Percentiles rank a stretch among this genome's conserved stretches.
phyloP scores from a whole-genome alignment of 2,329 filamentous ascomycete species.

The Rutstroemia sp. region DNA sequence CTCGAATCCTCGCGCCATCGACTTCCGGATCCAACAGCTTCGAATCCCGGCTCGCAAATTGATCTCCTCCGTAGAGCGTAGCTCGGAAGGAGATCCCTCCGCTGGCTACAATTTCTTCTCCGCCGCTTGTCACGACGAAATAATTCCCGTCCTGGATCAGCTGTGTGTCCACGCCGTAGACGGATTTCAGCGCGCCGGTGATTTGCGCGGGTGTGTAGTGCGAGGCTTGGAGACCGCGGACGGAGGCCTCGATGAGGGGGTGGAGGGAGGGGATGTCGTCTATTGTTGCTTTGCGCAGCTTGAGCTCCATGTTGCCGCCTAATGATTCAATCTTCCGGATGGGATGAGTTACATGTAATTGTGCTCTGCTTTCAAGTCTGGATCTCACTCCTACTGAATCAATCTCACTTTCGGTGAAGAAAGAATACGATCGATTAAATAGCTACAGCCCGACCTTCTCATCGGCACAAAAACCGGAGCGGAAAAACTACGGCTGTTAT shows the following conservation, averaged over 20 bases:
- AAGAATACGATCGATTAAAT: no score
- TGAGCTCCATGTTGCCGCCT: background rate
- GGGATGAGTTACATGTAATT: background rate
- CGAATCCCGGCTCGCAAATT: conserved; percentile 11
- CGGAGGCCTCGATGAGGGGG: conserved; percentile 13
- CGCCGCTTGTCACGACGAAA: conserved; percentile 7
- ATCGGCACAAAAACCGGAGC: no score
- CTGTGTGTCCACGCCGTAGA: conserved; percentile 15
- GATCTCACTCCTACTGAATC: no score
- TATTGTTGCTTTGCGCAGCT: conserved; percentile 13
- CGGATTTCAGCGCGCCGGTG: conserved; percentile 8
- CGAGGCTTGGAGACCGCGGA: conserved; percentile 11
- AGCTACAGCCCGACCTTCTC: no score
- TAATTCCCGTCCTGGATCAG: conserved; percentile 15
- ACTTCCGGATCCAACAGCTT: conserved; percentile 8
- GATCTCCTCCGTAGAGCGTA: conserved; percentile 16
- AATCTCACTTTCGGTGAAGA: no score
- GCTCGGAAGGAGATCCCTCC: conserved; percentile 15
- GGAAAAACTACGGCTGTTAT: no score
- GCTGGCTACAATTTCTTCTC: conserved; percentile 7
- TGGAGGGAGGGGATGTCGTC: conserved; percentile 14
- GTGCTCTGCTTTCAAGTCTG: no score
- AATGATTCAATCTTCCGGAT: background rate
- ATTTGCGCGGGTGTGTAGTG: conserved; percentile 13
- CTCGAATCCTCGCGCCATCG: conserved; percentile 15